Base-by-base conservation (phyloP, 768 basidiomycete species). In the Trametes cinnabarina region DNA sequence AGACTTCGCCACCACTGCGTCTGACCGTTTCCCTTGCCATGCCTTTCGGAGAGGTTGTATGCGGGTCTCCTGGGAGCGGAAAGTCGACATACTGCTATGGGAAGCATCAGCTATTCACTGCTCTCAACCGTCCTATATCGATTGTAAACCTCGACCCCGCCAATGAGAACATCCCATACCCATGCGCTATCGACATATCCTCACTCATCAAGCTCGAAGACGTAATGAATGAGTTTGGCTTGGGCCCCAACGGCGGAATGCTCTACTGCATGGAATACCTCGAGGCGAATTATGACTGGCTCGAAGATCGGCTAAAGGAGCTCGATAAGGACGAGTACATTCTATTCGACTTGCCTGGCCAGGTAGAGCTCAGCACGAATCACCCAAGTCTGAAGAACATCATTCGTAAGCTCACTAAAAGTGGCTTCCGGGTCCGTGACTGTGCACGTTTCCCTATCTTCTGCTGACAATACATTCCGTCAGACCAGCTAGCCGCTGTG, bases 111-210 rank as follows among this genome's bases (percentile, higher is more conserved):
- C 87, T 98, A 17, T 88, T 96, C 67, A 86, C 84, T 12, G 96
- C 94, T 2, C 83, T 98, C 39, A 75, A 82, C 25, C 84, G 96
- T 0, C 93, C 94, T 2, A 87, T 98, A 42, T 83, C 91, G 34
- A 79, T 98, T 61, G 87, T 98, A 58, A 99, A 98, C 75, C 83
- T 99, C 54, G 97, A 99, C 70, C 96, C 97, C 0, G 97, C 97
- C 20, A 94, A 96, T 68, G 87, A 91, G 55, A 76, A 80, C 57
- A 87, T 95, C 26, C 87, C 93, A 22, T 99, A 98, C 73, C 94
- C 94, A 26, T 96, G 93, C 69, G 85, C 90, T 0, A 77, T 99
- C 69, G 85, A 90, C 69, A 89, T 98, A 49, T 79, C 89, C 0
- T 83, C 84, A 0, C 82, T 98, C 53, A 90, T 99, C 70, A 93